Percentiles rank a stretch among this genome's conserved stretches.
These are phyloP conservation scores for Tulasnella sp. DNA, from an alignment of 768 basidiomycete species.

Conservation along the genomic window DNA sequence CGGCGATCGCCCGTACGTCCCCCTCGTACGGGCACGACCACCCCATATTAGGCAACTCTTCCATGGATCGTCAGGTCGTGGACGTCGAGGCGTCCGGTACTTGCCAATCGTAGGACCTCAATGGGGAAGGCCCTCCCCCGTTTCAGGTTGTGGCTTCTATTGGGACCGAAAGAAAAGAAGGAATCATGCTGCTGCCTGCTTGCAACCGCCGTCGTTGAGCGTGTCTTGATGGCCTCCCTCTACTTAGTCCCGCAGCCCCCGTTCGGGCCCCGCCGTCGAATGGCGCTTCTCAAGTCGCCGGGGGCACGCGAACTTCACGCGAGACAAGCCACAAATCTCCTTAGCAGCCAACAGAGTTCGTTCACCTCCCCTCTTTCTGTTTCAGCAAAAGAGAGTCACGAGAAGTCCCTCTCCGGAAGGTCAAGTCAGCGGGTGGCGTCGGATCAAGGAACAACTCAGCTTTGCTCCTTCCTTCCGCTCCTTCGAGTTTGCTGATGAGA, in stretches of 20 bases:
- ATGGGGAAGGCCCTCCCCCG: neutral
- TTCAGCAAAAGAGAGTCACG: neutral
- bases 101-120: neutral
- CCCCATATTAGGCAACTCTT: neutral
- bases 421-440: neutral
- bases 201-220: neutral
- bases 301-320: neutral
- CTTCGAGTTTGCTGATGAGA: neutral
- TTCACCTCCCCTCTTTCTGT: neutral
- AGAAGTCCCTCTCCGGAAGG: neutral
- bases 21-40: neutral
- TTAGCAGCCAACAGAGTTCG: neutral
- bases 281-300: neutral
- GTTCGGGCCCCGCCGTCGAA: neutral
- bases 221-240: neutral
- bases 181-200: too few species aligned
- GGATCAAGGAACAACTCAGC: neutral
- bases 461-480: too few species aligned
- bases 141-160: neutral
- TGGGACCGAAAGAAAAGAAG: neutral
- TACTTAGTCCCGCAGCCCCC: neutral
- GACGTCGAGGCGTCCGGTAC: neutral
- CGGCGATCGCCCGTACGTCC: neutral
- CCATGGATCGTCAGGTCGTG: neutral
- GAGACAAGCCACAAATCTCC: neutral